Conservation (phyloP, 2,329 filamentous ascomycete genomes). For the Trichoderma atrobrunneum region DNA sequence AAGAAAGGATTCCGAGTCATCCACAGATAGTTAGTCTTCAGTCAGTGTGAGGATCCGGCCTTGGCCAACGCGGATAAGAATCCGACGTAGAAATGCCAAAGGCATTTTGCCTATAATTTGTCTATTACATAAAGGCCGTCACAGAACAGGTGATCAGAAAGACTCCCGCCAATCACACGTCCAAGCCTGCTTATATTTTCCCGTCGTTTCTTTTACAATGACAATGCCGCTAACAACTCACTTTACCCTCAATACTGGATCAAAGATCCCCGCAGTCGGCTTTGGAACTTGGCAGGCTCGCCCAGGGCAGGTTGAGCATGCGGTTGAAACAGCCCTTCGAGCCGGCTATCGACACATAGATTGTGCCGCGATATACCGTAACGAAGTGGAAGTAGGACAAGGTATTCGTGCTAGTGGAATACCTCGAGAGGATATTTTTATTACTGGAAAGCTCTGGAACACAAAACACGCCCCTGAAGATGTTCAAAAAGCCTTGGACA, state of each 20-base stretch:
- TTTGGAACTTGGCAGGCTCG: conserved; percentile 78
- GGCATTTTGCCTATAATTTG: background rate
- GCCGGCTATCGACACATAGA: conserved; percentile 74
- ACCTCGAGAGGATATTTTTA: conserved; percentile 62
- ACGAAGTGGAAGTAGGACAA: conserved; percentile 66
- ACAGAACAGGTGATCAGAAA: background rate
- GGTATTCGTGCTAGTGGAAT: conserved; percentile 64
- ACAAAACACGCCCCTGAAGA: conserved; percentile 64
- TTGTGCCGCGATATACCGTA: conserved; percentile 74
- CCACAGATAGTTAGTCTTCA: background rate
- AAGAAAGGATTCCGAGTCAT: background rate
- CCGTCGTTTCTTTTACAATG: background rate
- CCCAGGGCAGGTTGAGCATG: conserved; percentile 64
- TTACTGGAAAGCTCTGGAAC: conserved; percentile 83
- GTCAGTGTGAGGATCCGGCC: background rate
- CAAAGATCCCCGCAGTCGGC: conserved; percentile 73
- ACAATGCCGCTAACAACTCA: background rate
- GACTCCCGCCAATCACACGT: background rate
- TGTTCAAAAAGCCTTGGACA: conserved; percentile 58
- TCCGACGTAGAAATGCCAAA: background rate
- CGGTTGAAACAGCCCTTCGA: conserved; percentile 67
- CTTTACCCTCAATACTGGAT: conserved; percentile 71
- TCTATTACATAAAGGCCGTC: background rate
- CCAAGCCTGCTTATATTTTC: background rate
- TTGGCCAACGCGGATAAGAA: background rate